Percentiles rank a stretch among this genome's conserved stretches.
These are phyloP conservation scores for Leccinum truebloodii DNA, from an alignment of 768 basidiomycete species.

Conservation along the genomic window DNA sequence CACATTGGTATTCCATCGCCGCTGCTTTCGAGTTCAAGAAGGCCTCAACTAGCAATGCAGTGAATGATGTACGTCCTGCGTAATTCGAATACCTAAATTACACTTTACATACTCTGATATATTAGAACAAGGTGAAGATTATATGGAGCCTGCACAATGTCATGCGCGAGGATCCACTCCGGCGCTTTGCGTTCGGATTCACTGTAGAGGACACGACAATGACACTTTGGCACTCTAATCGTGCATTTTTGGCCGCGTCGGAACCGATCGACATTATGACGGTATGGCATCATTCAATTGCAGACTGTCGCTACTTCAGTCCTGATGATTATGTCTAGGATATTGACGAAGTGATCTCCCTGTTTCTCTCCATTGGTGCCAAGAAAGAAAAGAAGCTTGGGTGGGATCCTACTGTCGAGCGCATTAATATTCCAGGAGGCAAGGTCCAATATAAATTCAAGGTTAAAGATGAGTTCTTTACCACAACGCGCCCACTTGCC, in stretches of 20 bases:
- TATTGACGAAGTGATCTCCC: no score
- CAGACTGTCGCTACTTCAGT: no score
- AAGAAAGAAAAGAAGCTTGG: neutral
- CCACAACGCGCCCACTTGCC: neutral
- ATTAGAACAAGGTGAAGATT: conserved; percentile 21
- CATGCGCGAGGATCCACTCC: neutral
- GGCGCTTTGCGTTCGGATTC: neutral
- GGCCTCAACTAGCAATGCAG: no score
- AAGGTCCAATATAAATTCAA: neutral
- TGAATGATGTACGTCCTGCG: no score
- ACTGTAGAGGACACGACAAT: neutral
- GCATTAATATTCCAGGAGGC: neutral
- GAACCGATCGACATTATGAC: neutral
- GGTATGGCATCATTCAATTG: no score
- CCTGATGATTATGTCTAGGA: no score
- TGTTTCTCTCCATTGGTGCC: no score
- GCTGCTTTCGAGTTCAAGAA: no score
- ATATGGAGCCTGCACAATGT: conserved; percentile 26
- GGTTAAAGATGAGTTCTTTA: neutral
- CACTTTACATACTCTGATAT: neutral
- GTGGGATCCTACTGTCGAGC: conserved; percentile 11
- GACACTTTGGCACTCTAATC: conserved; percentile 28
- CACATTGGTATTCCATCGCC: no score
- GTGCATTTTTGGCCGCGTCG: conserved; percentile 1
- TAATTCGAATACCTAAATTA: neutral